Evolutionary conservation across 116 monocot genomes (phyloP), one percentile per base, ranked within the genome.

Genomic region (Papilionanthe hybrid): DNA sequence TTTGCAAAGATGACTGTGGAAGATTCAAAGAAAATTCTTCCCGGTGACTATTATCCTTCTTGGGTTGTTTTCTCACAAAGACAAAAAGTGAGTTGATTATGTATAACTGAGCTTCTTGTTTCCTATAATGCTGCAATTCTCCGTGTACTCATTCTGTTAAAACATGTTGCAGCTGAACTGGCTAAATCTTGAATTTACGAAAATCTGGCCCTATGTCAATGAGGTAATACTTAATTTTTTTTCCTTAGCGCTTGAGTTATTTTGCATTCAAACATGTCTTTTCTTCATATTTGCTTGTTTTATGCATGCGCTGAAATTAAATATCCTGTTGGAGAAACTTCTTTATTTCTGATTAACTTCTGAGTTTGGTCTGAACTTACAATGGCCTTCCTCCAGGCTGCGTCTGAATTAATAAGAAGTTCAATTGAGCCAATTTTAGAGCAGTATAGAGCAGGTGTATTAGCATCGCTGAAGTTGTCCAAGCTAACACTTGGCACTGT

Each of bases 141-240:
- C 19, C 1, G 58, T 55, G 42, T 76, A 20, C 55, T 81, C 48
- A 73, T 28, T 5, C 17, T 23, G 18, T 27, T 75, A n/a, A 53
- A 75, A 42, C 78, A 79, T 69, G 50, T 78, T 92, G 58, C 98
- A 98, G 98, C 75, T 98, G 72, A 87, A 91, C 55, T 98, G 98
- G 98, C 92, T 98, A 71, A 98, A 98, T 80, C 80, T 60, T 67
- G 77, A 94, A 28, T 79, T 98, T 45, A 89, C 82, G 50, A 93
- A 98, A 84, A 92, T 98, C n/a, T 98, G 98, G 98, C 98, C 98
- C 83, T 98, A 83, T 84, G 91, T 98, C 44, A 82, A 98, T 82
- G 83, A 94, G 92, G 98, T 98, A 77, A 41, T 42, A 66, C 6
- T 41, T 60, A 2, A 78, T 45, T 7, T 45, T 76, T 27, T 9